A percentile compares a stretch with the other conserved stretches of the same genome.
Evolutionary conservation across 129 eudicot species (phyloP).

Genomic region (Helianthus tuberosus): DNA sequence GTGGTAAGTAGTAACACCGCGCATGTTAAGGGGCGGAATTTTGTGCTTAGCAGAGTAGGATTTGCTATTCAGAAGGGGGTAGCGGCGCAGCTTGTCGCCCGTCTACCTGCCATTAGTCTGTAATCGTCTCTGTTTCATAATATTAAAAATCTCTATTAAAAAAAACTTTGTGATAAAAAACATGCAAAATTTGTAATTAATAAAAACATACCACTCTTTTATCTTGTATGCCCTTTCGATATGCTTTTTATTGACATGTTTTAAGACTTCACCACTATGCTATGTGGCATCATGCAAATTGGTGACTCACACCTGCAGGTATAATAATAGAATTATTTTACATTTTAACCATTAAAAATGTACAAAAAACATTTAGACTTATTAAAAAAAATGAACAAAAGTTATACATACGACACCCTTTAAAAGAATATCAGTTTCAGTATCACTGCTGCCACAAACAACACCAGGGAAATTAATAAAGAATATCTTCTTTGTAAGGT

Average conservation of each 20-base stretch:
- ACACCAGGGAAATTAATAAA: conserved; percentile 99
- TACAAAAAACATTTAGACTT: neutral
- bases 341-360: neutral
- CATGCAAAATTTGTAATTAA: no score
- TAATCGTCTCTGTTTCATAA: no score
- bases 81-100: no score
- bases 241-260: conserved; percentile 55
- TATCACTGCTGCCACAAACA: conserved; percentile 80
- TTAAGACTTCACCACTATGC: conserved; percentile 92
- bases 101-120: no score
- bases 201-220: no score
- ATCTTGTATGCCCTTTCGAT: no score
- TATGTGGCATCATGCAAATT: conserved; percentile 91
- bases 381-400: neutral
- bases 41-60: no score
- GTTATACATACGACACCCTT: conserved; percentile 88
- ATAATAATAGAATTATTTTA: neutral
- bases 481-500: conserved; percentile 93
- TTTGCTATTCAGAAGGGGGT: no score
- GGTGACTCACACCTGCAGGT: conserved; percentile 83
- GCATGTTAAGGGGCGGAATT: no score
- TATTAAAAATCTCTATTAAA: no score
- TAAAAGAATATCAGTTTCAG: conserved; percentile 94
- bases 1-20: no score
- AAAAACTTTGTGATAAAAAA: no score